Percentiles rank a stretch among this genome's conserved stretches.
Evolutionary conservation across 2,329 filamentous ascomycete species (phyloP).

Genomic region (Stachybotrys chartarum): DNA sequence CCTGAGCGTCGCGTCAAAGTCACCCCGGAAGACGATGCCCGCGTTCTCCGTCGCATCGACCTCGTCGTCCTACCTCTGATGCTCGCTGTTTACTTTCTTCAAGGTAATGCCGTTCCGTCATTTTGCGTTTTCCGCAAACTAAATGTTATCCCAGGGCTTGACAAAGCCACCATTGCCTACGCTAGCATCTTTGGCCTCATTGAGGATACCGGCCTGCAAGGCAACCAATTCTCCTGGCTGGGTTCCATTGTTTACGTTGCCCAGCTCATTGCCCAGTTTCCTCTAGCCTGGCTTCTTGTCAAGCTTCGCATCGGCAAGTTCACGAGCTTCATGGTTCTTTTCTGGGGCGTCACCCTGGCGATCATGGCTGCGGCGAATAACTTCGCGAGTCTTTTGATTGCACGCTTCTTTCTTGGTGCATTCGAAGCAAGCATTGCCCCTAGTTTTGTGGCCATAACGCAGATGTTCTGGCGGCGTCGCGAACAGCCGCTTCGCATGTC

Average conservation of each 20-base stretch:
- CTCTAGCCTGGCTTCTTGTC: slow-evolving; percentile 1
- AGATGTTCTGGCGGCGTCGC: slow-evolving; percentile 1
- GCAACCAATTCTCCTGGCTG: slow-evolving; percentile 57
- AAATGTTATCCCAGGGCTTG: not conserved
- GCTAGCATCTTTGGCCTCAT: slow-evolving; percentile 54
- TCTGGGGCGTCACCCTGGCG: not conserved
- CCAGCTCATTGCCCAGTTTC: slow-evolving; percentile 1
- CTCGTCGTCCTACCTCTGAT: slow-evolving; percentile 12
- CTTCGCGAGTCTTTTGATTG: not conserved
- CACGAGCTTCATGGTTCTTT: slow-evolving; percentile 1
- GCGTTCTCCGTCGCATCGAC: slow-evolving; percentile 10
- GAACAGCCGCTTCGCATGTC: slow-evolving; percentile 2
- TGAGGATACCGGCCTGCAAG: slow-evolving; percentile 36
- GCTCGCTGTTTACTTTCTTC: slow-evolving; percentile 7
- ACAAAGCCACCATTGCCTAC: slow-evolving; percentile 35
- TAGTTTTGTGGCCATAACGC: slow-evolving; percentile 1
- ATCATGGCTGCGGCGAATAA: not conserved
- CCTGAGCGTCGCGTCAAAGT: slow-evolving; percentile 4
- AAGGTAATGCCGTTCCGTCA: not conserved
- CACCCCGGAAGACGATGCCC: slow-evolving; percentile 11
- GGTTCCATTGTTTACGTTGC: slow-evolving; percentile 16
- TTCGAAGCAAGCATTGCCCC: slow-evolving; percentile 1
- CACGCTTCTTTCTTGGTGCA: not conserved
- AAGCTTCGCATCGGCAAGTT: slow-evolving; percentile 1
- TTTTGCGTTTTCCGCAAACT: not conserved